Percentiles rank a stretch among this genome's conserved stretches.
Conservation (phyloP, 2,329 filamentous ascomycete species). For the Rhexocercosporidium sp. region DNA sequence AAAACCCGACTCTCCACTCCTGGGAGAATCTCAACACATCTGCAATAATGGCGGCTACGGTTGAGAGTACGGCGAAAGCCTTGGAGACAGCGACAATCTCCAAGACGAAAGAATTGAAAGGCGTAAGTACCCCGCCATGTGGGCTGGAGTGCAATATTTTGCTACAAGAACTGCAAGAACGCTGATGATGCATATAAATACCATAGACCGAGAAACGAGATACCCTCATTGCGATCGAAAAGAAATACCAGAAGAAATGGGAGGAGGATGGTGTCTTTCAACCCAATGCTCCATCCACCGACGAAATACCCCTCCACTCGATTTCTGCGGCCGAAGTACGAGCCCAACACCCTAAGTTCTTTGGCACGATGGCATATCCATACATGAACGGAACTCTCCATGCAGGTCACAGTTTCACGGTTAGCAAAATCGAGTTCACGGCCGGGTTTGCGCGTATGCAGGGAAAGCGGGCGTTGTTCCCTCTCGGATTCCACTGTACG, state of each 20-base stretch:
- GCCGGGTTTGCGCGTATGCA: slow-evolving; percentile 88
- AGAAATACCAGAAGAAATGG: slow-evolving; percentile 91
- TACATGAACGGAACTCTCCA: slow-evolving; percentile 92
- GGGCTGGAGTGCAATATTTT: slow-evolving; percentile 23
- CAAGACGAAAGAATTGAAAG: slow-evolving; percentile 66
- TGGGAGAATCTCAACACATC: slow-evolving; percentile 12
- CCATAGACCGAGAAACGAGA: slow-evolving; percentile 84
- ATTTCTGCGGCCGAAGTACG: slow-evolving; percentile 77
- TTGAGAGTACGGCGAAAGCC: slow-evolving; percentile 47
- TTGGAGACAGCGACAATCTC: slow-evolving; percentile 58
- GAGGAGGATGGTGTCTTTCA: slow-evolving; percentile 80
- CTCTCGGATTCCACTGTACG: slow-evolving; percentile 93
- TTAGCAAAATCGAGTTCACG: slow-evolving; percentile 91
- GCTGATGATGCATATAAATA: slow-evolving; percentile 5
- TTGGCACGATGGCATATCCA: slow-evolving; percentile 77
- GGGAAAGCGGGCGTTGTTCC: slow-evolving; percentile 85
- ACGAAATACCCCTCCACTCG: slow-evolving; percentile 77
- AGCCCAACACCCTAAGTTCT: slow-evolving; percentile 87
- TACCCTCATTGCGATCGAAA: slow-evolving; percentile 80
- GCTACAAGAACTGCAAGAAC: slow-evolving; percentile 28
- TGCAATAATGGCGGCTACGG: slow-evolving; percentile 50
- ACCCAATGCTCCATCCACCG: slow-evolving; percentile 78
- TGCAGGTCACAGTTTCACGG: slow-evolving; percentile 90
- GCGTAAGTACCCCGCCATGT: slow-evolving; percentile 48
- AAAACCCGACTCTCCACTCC: slow-evolving; percentile 14